Evolutionary conservation across 768 basidiomycete species (phyloP).

Genomic region (Mycena crocata): DNA sequence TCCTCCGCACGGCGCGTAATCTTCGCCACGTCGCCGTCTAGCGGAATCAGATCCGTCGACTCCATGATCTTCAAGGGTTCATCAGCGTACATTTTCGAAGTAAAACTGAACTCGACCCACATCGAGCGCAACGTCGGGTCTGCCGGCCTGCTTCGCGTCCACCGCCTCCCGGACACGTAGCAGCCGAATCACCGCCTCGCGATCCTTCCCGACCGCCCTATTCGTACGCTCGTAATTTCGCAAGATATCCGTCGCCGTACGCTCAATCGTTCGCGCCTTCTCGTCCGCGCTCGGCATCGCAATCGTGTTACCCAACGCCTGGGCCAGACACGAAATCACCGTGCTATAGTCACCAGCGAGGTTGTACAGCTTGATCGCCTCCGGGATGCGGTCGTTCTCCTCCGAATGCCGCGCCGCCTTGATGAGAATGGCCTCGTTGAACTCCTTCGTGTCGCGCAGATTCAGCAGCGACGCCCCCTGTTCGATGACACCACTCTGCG

Average conservation of each 20-base stretch:
- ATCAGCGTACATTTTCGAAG: not conserved
- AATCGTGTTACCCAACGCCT: conserved; percentile 87
- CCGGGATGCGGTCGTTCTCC: conserved; percentile 84
- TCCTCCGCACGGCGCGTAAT: conserved; percentile 90
- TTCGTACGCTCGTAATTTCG: conserved; percentile 84
- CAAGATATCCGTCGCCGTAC: conserved; percentile 82
- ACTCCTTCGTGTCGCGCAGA: conserved; percentile 72
- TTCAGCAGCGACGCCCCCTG: conserved; percentile 83
- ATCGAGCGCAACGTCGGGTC: conserved; percentile 84
- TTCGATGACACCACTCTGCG: conserved; percentile 88
- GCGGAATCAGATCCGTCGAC: conserved; percentile 86
- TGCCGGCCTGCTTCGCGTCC: conserved; percentile 76
- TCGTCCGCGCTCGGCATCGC: conserved; percentile 71
- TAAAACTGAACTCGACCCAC: conserved; percentile 59
- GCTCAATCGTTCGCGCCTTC: conserved; percentile 75
- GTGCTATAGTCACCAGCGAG: conserved; percentile 91
- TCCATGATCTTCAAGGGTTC: conserved; percentile 76
- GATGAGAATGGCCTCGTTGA: conserved; percentile 85
- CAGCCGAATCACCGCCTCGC: conserved; percentile 80
- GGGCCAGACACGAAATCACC: conserved; percentile 88
- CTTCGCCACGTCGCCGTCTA: conserved; percentile 85
- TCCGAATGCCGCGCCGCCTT: conserved; percentile 86
- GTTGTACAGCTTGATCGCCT: conserved; percentile 96
- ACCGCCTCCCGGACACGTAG: conserved; percentile 86
- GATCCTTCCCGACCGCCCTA: conserved; percentile 74